phyloP scores from a whole-genome alignment of 2,329 filamentous ascomycete genomes.

The Fusarium newnesense region DNA sequence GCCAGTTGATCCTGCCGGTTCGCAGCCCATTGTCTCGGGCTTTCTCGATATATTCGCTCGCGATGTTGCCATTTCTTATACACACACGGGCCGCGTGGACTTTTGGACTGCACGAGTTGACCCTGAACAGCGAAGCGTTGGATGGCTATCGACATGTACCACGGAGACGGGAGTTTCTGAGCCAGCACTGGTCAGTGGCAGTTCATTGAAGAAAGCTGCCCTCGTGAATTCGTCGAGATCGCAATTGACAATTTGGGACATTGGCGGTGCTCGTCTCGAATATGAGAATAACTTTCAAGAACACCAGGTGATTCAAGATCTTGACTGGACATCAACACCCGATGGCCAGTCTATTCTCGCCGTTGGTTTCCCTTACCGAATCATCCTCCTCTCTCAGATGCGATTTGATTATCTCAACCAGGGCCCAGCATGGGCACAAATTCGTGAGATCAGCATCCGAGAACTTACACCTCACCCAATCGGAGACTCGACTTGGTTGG shows the following conservation, averaged over 20 bases:
- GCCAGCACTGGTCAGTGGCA: conserved; percentile 83
- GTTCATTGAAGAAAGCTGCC: conserved; percentile 86
- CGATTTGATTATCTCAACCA: conserved; percentile 92
- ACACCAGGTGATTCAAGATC: conserved; percentile 81
- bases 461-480: conserved; percentile 90
- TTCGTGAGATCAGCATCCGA: conserved; percentile 83
- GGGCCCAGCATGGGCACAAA: conserved; percentile 87
- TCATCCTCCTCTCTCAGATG: conserved; percentile 85
- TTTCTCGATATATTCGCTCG: conserved; percentile 88
- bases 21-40: conserved; percentile 74
- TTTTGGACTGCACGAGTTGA: conserved; percentile 88
- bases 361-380: conserved; percentile 89
- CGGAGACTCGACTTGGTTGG: conserved; percentile 91
- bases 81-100: conserved; percentile 75
- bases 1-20: conserved; percentile 87
- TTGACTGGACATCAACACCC: conserved; percentile 94
- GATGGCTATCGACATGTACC: conserved; percentile 84
- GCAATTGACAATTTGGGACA: conserved; percentile 90
- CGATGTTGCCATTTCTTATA: conserved; percentile 89
- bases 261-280: conserved; percentile 82
- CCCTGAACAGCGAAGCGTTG: conserved; percentile 66
- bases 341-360: conserved; percentile 89
- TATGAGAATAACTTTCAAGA: conserved; percentile 79
- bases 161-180: conserved; percentile 81
- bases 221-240: conserved; percentile 79